phyloP scores from a whole-genome alignment of 176 grass and related monocot species.

The Aegilops umbellulata region DNA sequence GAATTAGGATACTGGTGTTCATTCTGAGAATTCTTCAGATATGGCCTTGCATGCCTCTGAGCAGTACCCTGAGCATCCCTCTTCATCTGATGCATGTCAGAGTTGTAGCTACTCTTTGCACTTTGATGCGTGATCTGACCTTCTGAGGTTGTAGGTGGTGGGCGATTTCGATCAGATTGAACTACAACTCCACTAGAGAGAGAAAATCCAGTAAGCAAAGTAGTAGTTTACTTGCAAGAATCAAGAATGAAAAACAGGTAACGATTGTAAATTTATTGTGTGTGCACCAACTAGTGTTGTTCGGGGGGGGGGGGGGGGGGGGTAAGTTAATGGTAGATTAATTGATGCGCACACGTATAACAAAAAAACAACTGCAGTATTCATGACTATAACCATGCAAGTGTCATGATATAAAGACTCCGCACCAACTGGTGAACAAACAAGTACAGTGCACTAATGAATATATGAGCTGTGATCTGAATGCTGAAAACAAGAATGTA shows the following conservation, averaged over 20 bases:
- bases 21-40: constrained; percentile 43
- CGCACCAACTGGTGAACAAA: background rate
- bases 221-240: background rate
- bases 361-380: background rate
- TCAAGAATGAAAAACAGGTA: constrained; percentile 14
- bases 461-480: background rate
- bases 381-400: background rate
- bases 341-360: background rate
- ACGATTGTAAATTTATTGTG: background rate
- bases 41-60: constrained; percentile 41
- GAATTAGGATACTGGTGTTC: constrained; percentile 36
- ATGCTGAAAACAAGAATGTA: background rate
- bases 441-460: background rate
- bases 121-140: constrained; percentile 27
- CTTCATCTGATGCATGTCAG: constrained; percentile 30
- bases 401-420: constrained; percentile 1
- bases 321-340: background rate
- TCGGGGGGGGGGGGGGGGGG: too few species aligned
- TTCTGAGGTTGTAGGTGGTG: constrained; percentile 39
- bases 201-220: constrained; percentile 31
- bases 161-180: constrained; percentile 39
- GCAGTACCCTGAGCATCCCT: constrained; percentile 32
- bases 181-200: constrained; percentile 37
- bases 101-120: constrained; percentile 17
- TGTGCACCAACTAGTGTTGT: background rate